These are phyloP conservation scores for Delphinella strobiligena DNA, from an alignment of 2,329 filamentous ascomycete genomes.

Conservation along the genomic window DNA sequence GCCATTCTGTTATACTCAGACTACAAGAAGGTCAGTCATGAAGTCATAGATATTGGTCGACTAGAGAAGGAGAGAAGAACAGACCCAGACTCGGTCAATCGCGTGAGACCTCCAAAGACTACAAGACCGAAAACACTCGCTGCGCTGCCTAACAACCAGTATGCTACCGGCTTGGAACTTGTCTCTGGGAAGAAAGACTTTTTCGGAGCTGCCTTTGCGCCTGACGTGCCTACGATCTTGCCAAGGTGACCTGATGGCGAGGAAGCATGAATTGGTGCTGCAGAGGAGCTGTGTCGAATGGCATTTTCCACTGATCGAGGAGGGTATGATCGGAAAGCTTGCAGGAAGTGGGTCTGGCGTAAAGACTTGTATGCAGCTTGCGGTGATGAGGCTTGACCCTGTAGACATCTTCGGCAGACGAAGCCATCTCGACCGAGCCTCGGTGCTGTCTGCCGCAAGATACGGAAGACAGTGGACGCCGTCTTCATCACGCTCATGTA, in stretches of 20 bases:
- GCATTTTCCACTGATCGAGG: slow-evolving; percentile 12
- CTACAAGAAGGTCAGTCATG: slow-evolving; percentile 32
- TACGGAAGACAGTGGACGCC: neutral
- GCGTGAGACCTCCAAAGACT: slow-evolving; percentile 83
- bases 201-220: slow-evolving; percentile 3
- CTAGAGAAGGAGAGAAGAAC: slow-evolving; percentile 11
- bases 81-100: slow-evolving; percentile 91
- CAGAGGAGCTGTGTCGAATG: slow-evolving; percentile 12
- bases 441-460: neutral
- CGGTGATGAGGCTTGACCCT: slow-evolving; percentile 14
- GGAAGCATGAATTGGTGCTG: slow-evolving; percentile 8
- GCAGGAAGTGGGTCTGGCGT: slow-evolving; percentile 22
- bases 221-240: slow-evolving; percentile 15
- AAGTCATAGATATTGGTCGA: neutral
- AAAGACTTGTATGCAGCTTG: slow-evolving; percentile 13
- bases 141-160: slow-evolving; percentile 87
- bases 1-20: slow-evolving; percentile 97
- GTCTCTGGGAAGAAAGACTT: slow-evolving; percentile 40
- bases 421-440: slow-evolving; percentile 10
- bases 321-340: slow-evolving; percentile 17
- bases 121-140: slow-evolving; percentile 95
- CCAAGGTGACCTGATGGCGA: slow-evolving; percentile 22
- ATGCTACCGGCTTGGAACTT: slow-evolving; percentile 66
- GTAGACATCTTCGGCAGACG: slow-evolving; percentile 21
- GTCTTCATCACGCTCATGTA: neutral